phyloP scores from a whole-genome alignment of 1,139 yeast genomes.

The Suhomyces wounanorum region DNA sequence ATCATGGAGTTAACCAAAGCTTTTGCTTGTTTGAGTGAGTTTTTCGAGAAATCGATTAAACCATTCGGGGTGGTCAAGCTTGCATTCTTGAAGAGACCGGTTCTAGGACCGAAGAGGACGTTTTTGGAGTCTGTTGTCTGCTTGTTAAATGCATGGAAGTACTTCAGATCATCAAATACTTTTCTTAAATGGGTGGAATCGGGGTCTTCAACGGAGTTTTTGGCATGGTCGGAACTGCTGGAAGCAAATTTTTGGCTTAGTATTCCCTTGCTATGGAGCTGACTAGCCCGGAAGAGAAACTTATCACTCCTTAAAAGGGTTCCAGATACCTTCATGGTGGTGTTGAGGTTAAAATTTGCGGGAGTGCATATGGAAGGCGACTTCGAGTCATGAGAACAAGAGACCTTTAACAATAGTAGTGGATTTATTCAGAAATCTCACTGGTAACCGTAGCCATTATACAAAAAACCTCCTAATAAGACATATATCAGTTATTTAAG shows the following conservation, averaged over 20 bases:
- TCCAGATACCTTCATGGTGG: constrained; percentile 10
- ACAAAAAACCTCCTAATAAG: no score
- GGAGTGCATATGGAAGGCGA: constrained; percentile 3
- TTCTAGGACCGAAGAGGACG: constrained; percentile 17
- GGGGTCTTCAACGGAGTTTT: constrained; percentile 4
- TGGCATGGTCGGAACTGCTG: not conserved
- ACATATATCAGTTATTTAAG: no score
- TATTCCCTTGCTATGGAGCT: constrained; percentile 1
- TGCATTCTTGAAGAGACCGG: constrained; percentile 78
- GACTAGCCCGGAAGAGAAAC: constrained; percentile 10
- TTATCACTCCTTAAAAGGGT: constrained; percentile 10
- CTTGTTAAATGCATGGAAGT: constrained; percentile 38
- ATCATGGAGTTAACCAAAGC: constrained; percentile 58
- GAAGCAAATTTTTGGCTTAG: not conserved
- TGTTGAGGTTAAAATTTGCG: constrained; percentile 1
- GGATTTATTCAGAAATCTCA: no score
- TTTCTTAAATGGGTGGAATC: constrained; percentile 24
- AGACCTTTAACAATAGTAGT: no score
- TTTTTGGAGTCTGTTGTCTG: constrained; percentile 16
- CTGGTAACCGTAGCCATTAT: no score
- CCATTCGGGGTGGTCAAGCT: constrained; percentile 71
- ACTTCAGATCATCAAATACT: constrained; percentile 51
- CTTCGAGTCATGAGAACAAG: not conserved
- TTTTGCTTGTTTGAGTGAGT: constrained; percentile 66
- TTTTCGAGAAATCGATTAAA: constrained; percentile 62